Percentiles rank a stretch among this genome's conserved stretches.
Conservation (phyloP, 164 flowering plant genomes). For the Litsea cubeba region DNA sequence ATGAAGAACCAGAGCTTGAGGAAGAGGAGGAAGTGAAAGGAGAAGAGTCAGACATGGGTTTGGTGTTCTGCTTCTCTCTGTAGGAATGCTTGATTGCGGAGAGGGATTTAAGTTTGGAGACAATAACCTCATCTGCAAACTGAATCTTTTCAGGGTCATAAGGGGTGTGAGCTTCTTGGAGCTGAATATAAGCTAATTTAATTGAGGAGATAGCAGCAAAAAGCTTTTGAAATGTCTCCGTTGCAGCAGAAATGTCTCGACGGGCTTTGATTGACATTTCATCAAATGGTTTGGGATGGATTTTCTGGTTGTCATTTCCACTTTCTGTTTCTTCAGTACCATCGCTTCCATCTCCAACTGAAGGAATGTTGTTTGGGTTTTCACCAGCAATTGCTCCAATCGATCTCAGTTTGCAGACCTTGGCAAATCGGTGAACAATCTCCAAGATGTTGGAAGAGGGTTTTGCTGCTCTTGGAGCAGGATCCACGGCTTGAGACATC, state of each 20-base stretch:
- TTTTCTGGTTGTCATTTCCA: conserved; percentile 22
- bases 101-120: conserved; percentile 31
- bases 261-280: conserved; percentile 4
- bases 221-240: conserved; percentile 25
- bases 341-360: conserved; percentile 23
- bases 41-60: conserved; percentile 7
- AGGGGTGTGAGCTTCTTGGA: conserved; percentile 56
- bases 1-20: background rate
- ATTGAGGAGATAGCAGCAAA: conserved; percentile 40
- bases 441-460: conserved; percentile 45
- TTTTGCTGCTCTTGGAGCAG: conserved; percentile 26
- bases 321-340: conserved; percentile 18
- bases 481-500: conserved; percentile 25
- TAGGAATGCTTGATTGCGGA: conserved; percentile 34
- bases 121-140: conserved; percentile 38
- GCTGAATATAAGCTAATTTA: conserved; percentile 49
- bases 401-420: conserved; percentile 49
- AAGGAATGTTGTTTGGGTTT: conserved; percentile 14
- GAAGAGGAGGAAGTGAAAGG: background rate
- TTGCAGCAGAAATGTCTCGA: conserved; percentile 3
- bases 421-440: conserved; percentile 41
- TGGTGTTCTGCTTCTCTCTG: conserved; percentile 21
- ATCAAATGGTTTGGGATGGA: conserved; percentile 34
- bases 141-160: conserved; percentile 39
- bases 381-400: conserved; percentile 45